Conservation (phyloP, 2,329 filamentous ascomycete genomes). For the Fusarium sp. region DNA sequence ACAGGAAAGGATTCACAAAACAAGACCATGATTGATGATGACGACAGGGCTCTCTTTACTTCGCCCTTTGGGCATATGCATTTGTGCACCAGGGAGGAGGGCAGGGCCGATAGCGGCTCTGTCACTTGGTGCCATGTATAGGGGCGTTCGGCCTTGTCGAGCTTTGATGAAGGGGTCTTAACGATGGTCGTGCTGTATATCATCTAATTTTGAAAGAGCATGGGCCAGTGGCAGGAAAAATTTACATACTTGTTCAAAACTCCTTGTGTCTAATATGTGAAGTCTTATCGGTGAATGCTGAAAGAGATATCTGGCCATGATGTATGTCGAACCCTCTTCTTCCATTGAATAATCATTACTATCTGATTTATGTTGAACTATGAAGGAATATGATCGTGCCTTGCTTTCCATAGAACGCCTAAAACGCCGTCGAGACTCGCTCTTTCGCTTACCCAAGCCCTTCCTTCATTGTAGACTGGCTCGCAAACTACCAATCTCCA, state of each 20-base stretch:
- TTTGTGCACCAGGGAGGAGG: conserved; percentile 26
- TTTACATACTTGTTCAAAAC: conserved; percentile 44
- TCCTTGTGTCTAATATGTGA: neutral
- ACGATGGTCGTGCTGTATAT: conserved; percentile 47
- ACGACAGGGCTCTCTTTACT: conserved; percentile 24
- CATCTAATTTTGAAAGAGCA: conserved; percentile 48
- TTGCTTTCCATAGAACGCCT: conserved; percentile 7
- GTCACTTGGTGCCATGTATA: conserved; percentile 31
- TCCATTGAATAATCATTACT: neutral
- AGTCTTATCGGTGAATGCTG: neutral
- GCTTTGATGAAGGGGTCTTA: conserved; percentile 39
- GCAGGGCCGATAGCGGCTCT: conserved; percentile 21
- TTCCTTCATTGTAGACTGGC: conserved; percentile 7
- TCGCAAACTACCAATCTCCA: neutral
- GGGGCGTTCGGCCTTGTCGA: conserved; percentile 32
- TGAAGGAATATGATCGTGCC: neutral
- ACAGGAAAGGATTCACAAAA: conserved; percentile 28
- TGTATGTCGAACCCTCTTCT: neutral
- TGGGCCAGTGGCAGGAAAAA: conserved; percentile 42
- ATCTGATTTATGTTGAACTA: conserved; percentile 1
- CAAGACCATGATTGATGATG: conserved; percentile 41
- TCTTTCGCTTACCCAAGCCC: conserved; percentile 6
- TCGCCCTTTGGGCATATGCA: conserved; percentile 25
- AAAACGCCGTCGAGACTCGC: conserved; percentile 16
- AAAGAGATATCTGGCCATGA: neutral